Conservation (phyloP, 768 basidiomycete species). For the Leucogyrophana mollusca region DNA sequence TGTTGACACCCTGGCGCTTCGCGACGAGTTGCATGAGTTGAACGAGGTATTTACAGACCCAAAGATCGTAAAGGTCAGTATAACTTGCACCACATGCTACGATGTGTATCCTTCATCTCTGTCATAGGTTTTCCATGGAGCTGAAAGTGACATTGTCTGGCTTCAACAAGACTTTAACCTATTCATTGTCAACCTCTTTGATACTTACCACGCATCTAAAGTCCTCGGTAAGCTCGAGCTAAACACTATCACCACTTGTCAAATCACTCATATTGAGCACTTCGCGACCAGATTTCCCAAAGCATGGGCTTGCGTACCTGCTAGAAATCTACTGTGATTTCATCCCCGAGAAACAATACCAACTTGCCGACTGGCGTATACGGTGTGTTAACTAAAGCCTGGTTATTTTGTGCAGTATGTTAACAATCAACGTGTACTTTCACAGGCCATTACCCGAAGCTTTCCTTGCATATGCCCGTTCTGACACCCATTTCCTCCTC, state of each 20-base stretch:
- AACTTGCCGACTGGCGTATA: conserved; percentile 97
- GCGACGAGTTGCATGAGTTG: conserved; percentile 70
- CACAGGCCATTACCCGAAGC: conserved; percentile 75
- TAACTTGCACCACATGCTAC: neutral
- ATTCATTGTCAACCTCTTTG: conserved; percentile 94
- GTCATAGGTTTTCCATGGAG: conserved; percentile 86
- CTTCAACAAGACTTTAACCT: conserved; percentile 94
- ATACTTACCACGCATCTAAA: conserved; percentile 94
- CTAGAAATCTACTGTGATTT: conserved; percentile 90
- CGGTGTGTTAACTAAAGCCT: conserved; percentile 42
- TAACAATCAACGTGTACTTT: too few species aligned
- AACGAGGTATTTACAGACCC: conserved; percentile 89
- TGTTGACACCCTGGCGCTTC: conserved; percentile 74
- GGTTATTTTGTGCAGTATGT: neutral
- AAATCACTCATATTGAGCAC: neutral
- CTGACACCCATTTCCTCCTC: conserved; percentile 94
- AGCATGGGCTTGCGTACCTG: conserved; percentile 80
- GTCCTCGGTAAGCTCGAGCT: conserved; percentile 54
- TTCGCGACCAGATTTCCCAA: conserved; percentile 61
- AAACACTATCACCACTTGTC: neutral
- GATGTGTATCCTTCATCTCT: neutral
- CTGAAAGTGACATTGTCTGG: conserved; percentile 93
- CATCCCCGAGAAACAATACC: conserved; percentile 91
- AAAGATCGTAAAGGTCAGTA: conserved; percentile 73
- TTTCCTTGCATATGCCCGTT: conserved; percentile 91